These are phyloP conservation scores for Helichrysum umbraculigerum DNA, from an alignment of 129 eudicot genomes.

Conservation along the genomic window DNA sequence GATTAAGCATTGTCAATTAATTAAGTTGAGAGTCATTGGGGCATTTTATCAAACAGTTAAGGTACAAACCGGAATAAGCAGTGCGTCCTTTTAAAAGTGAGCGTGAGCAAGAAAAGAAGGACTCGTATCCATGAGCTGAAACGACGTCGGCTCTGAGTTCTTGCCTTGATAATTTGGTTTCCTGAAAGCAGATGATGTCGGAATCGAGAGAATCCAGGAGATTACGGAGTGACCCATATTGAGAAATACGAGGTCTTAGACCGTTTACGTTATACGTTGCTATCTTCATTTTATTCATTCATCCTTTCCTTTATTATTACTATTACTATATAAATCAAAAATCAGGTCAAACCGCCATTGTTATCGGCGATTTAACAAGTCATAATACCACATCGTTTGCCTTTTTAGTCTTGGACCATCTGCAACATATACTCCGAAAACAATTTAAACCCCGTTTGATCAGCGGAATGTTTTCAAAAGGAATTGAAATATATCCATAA, in stretches of 20 bases:
- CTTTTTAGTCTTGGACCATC: no score
- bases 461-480: no score
- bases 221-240: constrained; percentile 88
- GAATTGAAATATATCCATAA: no score
- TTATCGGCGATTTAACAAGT: no score
- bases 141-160: constrained; percentile 83
- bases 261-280: constrained; percentile 95
- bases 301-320: neutral
- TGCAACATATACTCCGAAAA: no score
- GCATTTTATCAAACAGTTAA: constrained; percentile 28
- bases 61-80: constrained; percentile 73
- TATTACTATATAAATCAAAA: no score
- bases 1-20: neutral
- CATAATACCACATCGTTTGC: no score
- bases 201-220: constrained; percentile 83
- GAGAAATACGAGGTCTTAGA: constrained; percentile 78
- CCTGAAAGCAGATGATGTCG: constrained; percentile 94
- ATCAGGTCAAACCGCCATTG: no score
- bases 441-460: no score
- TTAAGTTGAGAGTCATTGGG: neutral
- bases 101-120: constrained; percentile 94
- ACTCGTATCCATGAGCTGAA: constrained; percentile 90
- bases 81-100: constrained; percentile 70
- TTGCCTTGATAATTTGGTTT: constrained; percentile 80
- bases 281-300: constrained; percentile 65